phyloP scores from a whole-genome alignment of 2,329 filamentous ascomycete species.

The Emmonsia crescens region DNA sequence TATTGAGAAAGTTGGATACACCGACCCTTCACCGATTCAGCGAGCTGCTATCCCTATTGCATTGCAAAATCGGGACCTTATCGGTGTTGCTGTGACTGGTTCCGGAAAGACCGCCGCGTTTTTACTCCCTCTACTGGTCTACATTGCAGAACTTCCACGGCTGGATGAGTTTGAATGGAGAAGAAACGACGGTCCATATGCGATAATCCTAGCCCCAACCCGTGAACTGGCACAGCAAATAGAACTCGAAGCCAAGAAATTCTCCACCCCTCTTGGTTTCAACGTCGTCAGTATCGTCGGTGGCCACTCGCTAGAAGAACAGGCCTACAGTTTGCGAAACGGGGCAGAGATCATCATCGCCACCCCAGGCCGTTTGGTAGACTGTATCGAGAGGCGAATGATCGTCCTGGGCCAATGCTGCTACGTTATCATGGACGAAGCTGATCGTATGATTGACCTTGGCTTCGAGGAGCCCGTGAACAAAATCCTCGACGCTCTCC shows the following conservation, averaged over 20 bases:
- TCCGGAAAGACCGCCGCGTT: slow-evolving; percentile 98
- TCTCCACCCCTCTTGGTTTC: slow-evolving; percentile 81
- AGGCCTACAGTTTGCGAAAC: slow-evolving; percentile 78
- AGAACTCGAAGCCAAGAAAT: slow-evolving; percentile 85
- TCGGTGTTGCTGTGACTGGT: slow-evolving; percentile 94
- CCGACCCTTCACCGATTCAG: slow-evolving; percentile 84
- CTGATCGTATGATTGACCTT: slow-evolving; percentile 96
- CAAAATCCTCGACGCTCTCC: slow-evolving; percentile 90
- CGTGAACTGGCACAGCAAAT: slow-evolving; percentile 97
- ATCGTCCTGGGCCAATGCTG: slow-evolving; percentile 92
- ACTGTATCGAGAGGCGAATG: slow-evolving; percentile 88
- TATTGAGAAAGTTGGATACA: slow-evolving; percentile 75
- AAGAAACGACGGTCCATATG: slow-evolving; percentile 91
- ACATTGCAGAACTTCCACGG: slow-evolving; percentile 82
- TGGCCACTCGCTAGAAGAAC: slow-evolving; percentile 89
- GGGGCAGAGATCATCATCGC: slow-evolving; percentile 97
- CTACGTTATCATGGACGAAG: slow-evolving; percentile 99
- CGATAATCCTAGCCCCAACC: slow-evolving; percentile 91
- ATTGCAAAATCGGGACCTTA: slow-evolving; percentile 84
- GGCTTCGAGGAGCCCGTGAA: slow-evolving; percentile 97
- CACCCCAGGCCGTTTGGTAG: slow-evolving; percentile 92
- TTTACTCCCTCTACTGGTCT: slow-evolving; percentile 79
- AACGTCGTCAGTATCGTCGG: slow-evolving; percentile 96
- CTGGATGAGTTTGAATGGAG: slow-evolving; percentile 71
- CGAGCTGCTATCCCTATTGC: slow-evolving; percentile 93